Evolutionary conservation across 1,284 basidiomycete species (phyloP).

Genomic region (Sutorius eximius): DNA sequence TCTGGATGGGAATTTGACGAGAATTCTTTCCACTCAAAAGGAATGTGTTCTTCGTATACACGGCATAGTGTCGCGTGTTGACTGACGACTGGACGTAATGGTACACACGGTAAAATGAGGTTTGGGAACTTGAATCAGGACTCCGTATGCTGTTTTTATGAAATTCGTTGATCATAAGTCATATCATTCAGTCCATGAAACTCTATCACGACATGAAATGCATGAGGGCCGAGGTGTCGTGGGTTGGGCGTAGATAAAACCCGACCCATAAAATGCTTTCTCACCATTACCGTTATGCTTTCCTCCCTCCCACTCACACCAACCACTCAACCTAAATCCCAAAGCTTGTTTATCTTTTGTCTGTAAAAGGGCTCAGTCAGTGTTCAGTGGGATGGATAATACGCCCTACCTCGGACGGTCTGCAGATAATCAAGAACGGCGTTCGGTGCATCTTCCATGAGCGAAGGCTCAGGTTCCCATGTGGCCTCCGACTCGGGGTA

Average conservation of each 20-base stretch:
- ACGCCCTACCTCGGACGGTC: conserved; percentile 14
- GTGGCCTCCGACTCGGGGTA: conserved; percentile 57
- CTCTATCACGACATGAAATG: conserved; percentile 17
- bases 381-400: neutral
- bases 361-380: conserved; percentile 10
- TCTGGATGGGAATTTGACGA: conserved; percentile 5
- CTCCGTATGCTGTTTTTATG: conserved; percentile 4
- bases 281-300: conserved; percentile 11
- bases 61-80: conserved; percentile 10
- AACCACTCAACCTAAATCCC: neutral
- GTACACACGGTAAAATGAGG: neutral
- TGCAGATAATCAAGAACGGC: conserved; percentile 24
- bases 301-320: neutral
- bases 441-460: conserved; percentile 47
- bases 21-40: neutral
- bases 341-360: conserved; percentile 1
- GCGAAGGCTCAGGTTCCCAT: conserved; percentile 55
- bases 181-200: conserved; percentile 9
- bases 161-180: neutral
- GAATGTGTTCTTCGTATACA: conserved; percentile 30
- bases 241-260: conserved; percentile 19
- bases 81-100: neutral
- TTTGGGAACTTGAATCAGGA: conserved; percentile 2
- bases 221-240: neutral
- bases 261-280: conserved; percentile 6